A percentile compares a stretch with the other conserved stretches of the same genome.
These are phyloP conservation scores for Lentinula sp. DNA, from an alignment of 768 basidiomycete species.

Conservation along the genomic window DNA sequence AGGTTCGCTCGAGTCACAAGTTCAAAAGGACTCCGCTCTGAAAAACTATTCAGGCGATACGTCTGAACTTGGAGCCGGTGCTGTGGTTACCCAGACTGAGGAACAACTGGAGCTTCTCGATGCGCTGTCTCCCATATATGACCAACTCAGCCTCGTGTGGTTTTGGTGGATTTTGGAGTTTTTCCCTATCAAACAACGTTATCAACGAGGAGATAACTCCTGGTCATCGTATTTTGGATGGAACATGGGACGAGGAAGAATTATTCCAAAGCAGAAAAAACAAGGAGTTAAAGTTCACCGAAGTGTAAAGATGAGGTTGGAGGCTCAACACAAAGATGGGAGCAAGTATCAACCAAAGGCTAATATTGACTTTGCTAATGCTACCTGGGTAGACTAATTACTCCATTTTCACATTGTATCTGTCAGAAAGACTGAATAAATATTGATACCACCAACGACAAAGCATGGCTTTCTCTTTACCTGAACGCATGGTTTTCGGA, in stretches of 20 bases:
- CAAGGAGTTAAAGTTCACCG: conserved; percentile 38
- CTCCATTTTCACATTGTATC: no score
- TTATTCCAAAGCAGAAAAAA: conserved; percentile 30
- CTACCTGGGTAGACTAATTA: conserved; percentile 34
- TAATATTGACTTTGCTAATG: conserved; percentile 23
- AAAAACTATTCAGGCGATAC: conserved; percentile 9
- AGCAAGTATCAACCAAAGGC: conserved; percentile 34
- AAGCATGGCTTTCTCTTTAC: no score
- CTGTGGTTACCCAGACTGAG: conserved; percentile 28
- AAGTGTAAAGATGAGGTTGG: conserved; percentile 39
- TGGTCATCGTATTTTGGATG: conserved; percentile 28
- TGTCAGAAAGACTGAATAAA: no score
- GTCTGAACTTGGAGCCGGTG: conserved; percentile 13
- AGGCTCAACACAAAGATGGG: conserved; percentile 20
- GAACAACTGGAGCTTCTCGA: conserved; percentile 61
- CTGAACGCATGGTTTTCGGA: no score
- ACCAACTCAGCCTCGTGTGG: conserved; percentile 43
- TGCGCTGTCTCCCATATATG: conserved; percentile 42
- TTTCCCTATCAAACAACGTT: conserved; percentile 32
- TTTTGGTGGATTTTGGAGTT: conserved; percentile 67
- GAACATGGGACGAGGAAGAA: conserved; percentile 36
- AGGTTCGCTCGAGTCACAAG: conserved; percentile 13
- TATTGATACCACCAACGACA: no score
- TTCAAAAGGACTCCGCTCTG: conserved; percentile 10
- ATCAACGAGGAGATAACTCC: conserved; percentile 32